These are phyloP conservation scores for Albatrellus ellisii DNA, from an alignment of 768 basidiomycete genomes.

Conservation along the genomic window DNA sequence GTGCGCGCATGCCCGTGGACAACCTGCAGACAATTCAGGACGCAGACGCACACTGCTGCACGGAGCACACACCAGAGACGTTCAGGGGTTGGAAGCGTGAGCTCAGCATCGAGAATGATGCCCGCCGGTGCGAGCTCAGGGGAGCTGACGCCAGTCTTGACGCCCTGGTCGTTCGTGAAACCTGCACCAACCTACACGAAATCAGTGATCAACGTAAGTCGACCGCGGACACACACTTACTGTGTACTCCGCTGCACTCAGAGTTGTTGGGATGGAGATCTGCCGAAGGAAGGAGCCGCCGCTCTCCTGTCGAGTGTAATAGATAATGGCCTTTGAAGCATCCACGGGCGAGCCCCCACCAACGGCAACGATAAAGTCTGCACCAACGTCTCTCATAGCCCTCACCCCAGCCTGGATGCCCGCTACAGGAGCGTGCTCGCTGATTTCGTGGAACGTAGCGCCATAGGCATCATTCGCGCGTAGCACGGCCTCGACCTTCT, in stretches of 20 bases:
- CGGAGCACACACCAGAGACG: constrained; percentile 43
- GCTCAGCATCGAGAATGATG: constrained; percentile 65
- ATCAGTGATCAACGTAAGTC: no score
- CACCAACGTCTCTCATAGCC: constrained; percentile 38
- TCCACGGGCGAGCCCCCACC: constrained; percentile 79
- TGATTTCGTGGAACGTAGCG: constrained; percentile 60
- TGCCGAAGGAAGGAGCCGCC: constrained; percentile 45
- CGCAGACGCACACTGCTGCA: constrained; percentile 2
- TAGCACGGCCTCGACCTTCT: constrained; percentile 40
- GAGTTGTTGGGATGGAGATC: constrained; percentile 72
- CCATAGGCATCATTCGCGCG: constrained; percentile 44
- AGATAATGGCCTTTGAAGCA: constrained; percentile 61
- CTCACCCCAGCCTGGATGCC: constrained; percentile 47
- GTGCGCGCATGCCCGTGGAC: constrained; percentile 65
- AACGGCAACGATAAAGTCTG: constrained; percentile 58
- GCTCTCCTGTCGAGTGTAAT: constrained; percentile 41
- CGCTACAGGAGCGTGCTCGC: constrained; percentile 57
- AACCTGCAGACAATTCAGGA: constrained; percentile 30
- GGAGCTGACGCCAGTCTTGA: constrained; percentile 45
- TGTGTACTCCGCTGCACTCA: constrained; percentile 68
- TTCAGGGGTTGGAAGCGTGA: constrained; percentile 62
- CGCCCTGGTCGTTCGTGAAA: constrained; percentile 54
- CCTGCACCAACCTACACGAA: constrained; percentile 65
- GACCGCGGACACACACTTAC: constrained; percentile 27
- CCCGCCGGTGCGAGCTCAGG: constrained; percentile 53